Evolutionary conservation across 2,329 filamentous ascomycete species (phyloP).

Genomic region (Hypocreales sp.): DNA sequence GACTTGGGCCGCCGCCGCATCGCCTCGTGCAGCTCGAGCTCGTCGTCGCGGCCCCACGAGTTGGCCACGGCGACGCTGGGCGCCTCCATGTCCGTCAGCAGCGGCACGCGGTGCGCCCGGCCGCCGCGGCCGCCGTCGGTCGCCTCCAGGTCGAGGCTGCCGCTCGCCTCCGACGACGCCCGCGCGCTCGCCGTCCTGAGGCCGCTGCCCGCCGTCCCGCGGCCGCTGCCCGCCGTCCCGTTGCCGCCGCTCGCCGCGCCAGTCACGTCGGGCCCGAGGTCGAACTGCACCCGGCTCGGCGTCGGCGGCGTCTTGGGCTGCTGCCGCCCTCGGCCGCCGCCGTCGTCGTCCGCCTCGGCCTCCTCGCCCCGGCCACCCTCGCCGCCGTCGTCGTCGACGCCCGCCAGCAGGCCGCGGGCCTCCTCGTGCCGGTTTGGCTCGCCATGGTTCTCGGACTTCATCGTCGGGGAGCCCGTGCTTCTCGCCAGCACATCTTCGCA

Average conservation of each 20-base stretch:
- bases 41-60: slow-evolving; percentile 22
- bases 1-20: slow-evolving; percentile 63
- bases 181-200: no score
- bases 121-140: slow-evolving; percentile 28
- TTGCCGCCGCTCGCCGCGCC: slow-evolving; percentile 10
- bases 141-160: slow-evolving; percentile 32
- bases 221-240: slow-evolving; percentile 1
- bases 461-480: slow-evolving; percentile 9
- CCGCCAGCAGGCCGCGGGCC: slow-evolving; percentile 15
- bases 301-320: slow-evolving; percentile 23
- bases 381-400: slow-evolving; percentile 11
- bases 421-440: slow-evolving; percentile 15
- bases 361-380: neutral
- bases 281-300: slow-evolving; percentile 63
- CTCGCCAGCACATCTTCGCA: slow-evolving; percentile 6
- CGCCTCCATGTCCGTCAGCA: slow-evolving; percentile 71
- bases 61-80: slow-evolving; percentile 59
- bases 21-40: slow-evolving; percentile 34
- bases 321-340: slow-evolving; percentile 5
- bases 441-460: slow-evolving; percentile 16
- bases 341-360: slow-evolving; percentile 4
- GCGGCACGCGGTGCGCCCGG: slow-evolving; percentile 42
- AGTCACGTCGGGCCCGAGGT: slow-evolving; percentile 33
- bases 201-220: no score
- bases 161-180: slow-evolving; percentile 9